Base-by-base conservation (phyloP, 805 yeast species). In the Starmera caribaea region DNA sequence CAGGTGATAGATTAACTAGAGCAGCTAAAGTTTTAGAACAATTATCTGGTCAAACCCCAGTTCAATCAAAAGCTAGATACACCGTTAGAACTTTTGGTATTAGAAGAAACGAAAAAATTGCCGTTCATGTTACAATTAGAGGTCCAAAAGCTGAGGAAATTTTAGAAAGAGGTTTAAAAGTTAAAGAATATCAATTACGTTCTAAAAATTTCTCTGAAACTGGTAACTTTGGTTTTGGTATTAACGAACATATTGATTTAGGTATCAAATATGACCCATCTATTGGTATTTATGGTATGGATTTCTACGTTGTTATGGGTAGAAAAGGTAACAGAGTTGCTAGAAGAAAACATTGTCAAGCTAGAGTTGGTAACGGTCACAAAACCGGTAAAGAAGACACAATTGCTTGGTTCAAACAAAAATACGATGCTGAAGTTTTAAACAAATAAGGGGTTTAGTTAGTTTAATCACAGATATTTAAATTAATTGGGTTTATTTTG, bases 211-310 rank as follows among this genome's bases (percentile, higher is more conserved):
- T 92, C 81, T 86, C 96, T 63, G 87, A 79, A 62, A 90, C 97
- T 65, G 98, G 98, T 77, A 92, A 92, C 96, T 92, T 92, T 65
- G 98, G 98, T 79, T 92, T 92, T 82, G 98, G 98, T 83, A 81
- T 92, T 69, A 83, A 85, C 61, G 98, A 92, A 81, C 98, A 92
- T 81, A 92, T 92, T 64, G 98, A 92, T 73, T 82, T 92, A 71
- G 98, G 98, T 80, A 92, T 92, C 83, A 92, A 92, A 80, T 92
- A 92, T 78, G 98, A 92, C 74, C 98, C 98, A 73, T 79, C 85
- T 66, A 92, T 92, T 65, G 97, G 97, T 71, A 92, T 92, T 70
- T 92, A 90, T 92, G 98, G 98, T 82, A 92, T 84, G 94, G 98
- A 92, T 76, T 92, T 92, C 87, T 92, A 89, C 89, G 88, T 92